Evolutionary conservation across 2,329 filamentous ascomycete species (phyloP).

Genomic region (Colletotrichum spaethianum): DNA sequence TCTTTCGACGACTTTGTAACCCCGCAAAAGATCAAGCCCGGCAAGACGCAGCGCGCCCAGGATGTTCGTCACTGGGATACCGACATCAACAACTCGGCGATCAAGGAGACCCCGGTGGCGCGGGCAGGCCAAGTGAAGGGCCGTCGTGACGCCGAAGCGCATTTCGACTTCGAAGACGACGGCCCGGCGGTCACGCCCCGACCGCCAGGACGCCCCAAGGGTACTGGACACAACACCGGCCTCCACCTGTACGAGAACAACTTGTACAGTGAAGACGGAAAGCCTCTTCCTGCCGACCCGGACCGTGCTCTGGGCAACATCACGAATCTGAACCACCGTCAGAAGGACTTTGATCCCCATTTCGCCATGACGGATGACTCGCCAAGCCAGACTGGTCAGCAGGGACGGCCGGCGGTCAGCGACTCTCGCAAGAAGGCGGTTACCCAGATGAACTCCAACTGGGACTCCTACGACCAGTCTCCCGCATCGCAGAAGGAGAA

Average conservation of each 20-base stretch:
- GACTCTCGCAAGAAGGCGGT: constrained; percentile 78
- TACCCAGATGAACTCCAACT: constrained; percentile 80
- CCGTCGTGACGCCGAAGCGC: constrained; percentile 83
- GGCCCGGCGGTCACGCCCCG: constrained; percentile 68
- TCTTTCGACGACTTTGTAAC: constrained; percentile 90
- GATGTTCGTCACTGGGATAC: constrained; percentile 86
- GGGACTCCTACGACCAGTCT: constrained; percentile 69
- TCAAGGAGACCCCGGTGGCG: constrained; percentile 70
- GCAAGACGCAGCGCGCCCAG: constrained; percentile 73
- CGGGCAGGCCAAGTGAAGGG: constrained; percentile 72
- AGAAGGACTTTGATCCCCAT: constrained; percentile 83
- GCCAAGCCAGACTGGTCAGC: constrained; percentile 61
- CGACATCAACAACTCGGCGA: constrained; percentile 70
- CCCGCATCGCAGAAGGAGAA: constrained; percentile 68
- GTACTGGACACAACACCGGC: constrained; percentile 76
- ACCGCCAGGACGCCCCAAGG: constrained; percentile 62
- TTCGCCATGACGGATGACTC: constrained; percentile 82
- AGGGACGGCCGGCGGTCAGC: constrained; percentile 59
- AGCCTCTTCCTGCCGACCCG: constrained; percentile 53
- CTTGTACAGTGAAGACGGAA: constrained; percentile 73
- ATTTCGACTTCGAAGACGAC: constrained; percentile 89
- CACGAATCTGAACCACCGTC: constrained; percentile 80
- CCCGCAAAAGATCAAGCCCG: constrained; percentile 78
- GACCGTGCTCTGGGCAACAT: constrained; percentile 72
- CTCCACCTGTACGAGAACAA: constrained; percentile 84